These are phyloP conservation scores for Macadamia tetraphylla DNA, from an alignment of 164 flowering plant genomes.

Conservation along the genomic window DNA sequence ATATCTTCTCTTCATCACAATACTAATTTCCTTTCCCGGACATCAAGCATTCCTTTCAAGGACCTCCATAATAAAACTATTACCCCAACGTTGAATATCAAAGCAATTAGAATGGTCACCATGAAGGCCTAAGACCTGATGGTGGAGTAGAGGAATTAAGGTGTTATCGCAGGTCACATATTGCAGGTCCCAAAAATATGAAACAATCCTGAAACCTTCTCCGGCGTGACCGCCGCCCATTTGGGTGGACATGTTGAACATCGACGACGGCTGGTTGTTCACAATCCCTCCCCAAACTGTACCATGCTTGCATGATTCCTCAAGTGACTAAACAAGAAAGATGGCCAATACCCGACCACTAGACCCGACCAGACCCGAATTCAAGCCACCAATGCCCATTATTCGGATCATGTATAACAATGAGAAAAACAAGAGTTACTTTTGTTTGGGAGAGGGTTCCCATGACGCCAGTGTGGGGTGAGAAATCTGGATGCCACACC, in stretches of 20 bases:
- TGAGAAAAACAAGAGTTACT: background rate
- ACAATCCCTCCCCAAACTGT: conserved; percentile 93
- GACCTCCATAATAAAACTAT: conserved; percentile 92
- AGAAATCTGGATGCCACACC: too few relatives aligned
- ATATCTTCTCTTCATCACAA: background rate
- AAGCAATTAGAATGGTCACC: conserved; percentile 84
- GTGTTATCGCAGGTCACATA: conserved; percentile 91
- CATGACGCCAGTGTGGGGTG: too few relatives aligned
- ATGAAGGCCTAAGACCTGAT: conserved; percentile 59
- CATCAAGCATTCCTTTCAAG: conserved; percentile 81
- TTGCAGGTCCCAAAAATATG: conserved; percentile 81
- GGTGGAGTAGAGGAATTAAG: conserved; percentile 61
- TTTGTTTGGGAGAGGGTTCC: too few relatives aligned
- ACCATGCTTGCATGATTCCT: conserved; percentile 80
- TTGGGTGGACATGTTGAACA: conserved; percentile 75
- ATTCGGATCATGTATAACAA: conserved; percentile 64
- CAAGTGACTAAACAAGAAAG: conserved; percentile 67
- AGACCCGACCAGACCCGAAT: conserved; percentile 64
- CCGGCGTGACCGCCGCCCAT: conserved; percentile 95
- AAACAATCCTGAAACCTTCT: conserved; percentile 79
- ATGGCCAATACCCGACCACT: conserved; percentile 94
- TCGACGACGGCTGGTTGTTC: conserved; percentile 44
- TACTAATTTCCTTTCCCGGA: conserved; percentile 35
- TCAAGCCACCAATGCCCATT: conserved; percentile 96
- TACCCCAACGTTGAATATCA: conserved; percentile 82